phyloP scores from a whole-genome alignment of 176 grass and related monocot species.

The Rhynchospora tenuis region DNA sequence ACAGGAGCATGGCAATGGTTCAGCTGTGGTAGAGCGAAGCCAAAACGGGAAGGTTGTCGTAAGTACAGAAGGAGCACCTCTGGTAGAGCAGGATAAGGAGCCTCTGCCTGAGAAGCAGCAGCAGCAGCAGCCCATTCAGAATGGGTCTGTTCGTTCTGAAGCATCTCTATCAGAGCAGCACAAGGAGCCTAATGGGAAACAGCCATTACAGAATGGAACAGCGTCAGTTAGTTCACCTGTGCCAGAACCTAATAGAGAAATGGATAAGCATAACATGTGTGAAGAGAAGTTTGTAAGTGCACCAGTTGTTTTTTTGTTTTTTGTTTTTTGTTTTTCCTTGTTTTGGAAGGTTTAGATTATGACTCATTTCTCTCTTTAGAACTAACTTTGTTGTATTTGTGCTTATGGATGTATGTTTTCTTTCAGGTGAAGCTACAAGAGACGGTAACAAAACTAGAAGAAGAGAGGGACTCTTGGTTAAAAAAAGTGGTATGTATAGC shows the following conservation, averaged over 20 bases:
- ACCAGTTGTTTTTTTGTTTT: not conserved
- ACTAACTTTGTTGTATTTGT: not conserved
- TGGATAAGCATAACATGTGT: constrained; percentile 36
- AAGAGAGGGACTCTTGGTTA: constrained; percentile 55
- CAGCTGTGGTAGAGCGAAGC: not conserved
- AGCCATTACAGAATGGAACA: constrained; percentile 29
- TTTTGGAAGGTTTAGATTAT: not conserved
- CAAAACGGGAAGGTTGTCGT: constrained; percentile 24
- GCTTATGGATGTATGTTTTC: constrained; percentile 10
- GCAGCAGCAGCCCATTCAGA: not conserved
- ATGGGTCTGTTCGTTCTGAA: constrained; percentile 25
- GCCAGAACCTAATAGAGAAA: constrained; percentile 55
- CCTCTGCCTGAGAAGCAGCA: not conserved
- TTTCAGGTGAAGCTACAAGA: constrained; percentile 56
- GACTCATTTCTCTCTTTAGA: constrained; percentile 1
- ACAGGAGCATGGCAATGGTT: constrained; percentile 22
- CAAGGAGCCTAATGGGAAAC: constrained; percentile 27
- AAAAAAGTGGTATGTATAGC: constrained; percentile 42
- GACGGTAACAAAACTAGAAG: constrained; percentile 43
- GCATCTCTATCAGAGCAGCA: constrained; percentile 25
- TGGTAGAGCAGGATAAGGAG: constrained; percentile 28
- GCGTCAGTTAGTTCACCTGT: constrained; percentile 35
- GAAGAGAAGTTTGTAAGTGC: constrained; percentile 73
- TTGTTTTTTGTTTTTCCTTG: not conserved
- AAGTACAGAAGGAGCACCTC: constrained; percentile 28